phyloP scores from a whole-genome alignment of 192 early-diverging fungal species.

The Kickxella alabastrina region DNA sequence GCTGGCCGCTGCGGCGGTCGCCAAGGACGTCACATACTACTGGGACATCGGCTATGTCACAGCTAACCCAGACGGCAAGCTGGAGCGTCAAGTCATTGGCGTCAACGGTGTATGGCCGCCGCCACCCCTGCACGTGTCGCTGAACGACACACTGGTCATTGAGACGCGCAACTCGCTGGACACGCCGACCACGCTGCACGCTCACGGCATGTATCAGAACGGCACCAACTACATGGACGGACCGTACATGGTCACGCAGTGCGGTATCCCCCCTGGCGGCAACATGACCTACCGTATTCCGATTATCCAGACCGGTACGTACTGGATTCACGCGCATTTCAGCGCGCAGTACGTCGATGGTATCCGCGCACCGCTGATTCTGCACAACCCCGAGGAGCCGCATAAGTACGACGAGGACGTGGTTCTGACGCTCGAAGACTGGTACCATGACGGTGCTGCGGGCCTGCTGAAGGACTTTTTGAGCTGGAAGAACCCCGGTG shows the following conservation, averaged over 20 bases:
- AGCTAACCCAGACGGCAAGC: conserved; percentile 65
- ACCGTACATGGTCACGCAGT: conserved; percentile 66
- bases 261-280: conserved; percentile 64
- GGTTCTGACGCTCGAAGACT: conserved; percentile 63
- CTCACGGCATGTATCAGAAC: conserved; percentile 79
- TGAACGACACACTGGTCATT: conserved; percentile 41
- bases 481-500: conserved; percentile 60
- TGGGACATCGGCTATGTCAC: conserved; percentile 67
- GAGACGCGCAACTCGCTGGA: conserved; percentile 58
- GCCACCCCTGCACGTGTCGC: conserved; percentile 30
- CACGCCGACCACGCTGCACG: conserved; percentile 62
- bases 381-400: conserved; percentile 58
- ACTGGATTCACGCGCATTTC: conserved; percentile 79
- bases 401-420: conserved; percentile 70
- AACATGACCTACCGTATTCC: conserved; percentile 69
- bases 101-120: conserved; percentile 67
- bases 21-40: conserved; percentile 60
- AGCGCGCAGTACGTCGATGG: conserved; percentile 79
- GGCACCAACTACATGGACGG: conserved; percentile 71
- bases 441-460: conserved; percentile 66
- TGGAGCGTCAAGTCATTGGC: conserved; percentile 62
- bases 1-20: conserved; percentile 22
- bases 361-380: conserved; percentile 65
- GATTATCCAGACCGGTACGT: conserved; percentile 71
- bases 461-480: conserved; percentile 57